Percentiles rank a stretch among this genome's conserved stretches.
phyloP scores from a whole-genome alignment of 2,329 filamentous ascomycete species.

The Orbilia javanica region DNA sequence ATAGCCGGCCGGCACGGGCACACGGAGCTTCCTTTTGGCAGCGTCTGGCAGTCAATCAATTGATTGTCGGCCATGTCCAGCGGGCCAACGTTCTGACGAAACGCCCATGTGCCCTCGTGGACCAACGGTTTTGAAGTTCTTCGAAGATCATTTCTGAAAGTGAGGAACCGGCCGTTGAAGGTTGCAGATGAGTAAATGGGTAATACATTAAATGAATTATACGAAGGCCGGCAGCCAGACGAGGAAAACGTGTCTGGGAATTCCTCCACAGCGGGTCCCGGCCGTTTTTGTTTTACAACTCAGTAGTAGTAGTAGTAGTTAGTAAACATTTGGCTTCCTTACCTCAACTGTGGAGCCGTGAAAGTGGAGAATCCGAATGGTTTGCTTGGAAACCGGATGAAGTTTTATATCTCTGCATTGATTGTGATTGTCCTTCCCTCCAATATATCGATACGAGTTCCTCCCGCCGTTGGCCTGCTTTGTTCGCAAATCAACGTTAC shows the following conservation, averaged over 20 bases:
- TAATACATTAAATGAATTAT: slow-evolving; percentile 14
- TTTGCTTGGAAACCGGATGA: neutral
- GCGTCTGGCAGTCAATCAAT: slow-evolving; percentile 7
- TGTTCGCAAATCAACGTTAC: slow-evolving; percentile 17
- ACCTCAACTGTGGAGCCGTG: neutral
- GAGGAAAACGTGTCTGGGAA: slow-evolving; percentile 3
- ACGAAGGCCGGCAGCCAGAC: neutral
- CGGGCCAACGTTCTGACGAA: slow-evolving; percentile 5
- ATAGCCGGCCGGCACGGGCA: slow-evolving; percentile 20
- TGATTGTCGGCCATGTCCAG: neutral
- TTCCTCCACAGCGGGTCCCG: slow-evolving; percentile 27
- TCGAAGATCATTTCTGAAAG: slow-evolving; percentile 27
- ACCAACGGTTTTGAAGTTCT: neutral
- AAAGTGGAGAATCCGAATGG: neutral
- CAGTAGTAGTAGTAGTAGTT: neutral
- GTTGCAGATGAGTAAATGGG: slow-evolving; percentile 12
- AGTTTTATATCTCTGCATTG: slow-evolving; percentile 26
- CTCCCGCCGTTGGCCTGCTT: slow-evolving; percentile 7
- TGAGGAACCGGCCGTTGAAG: slow-evolving; percentile 5
- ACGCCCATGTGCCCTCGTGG: neutral
- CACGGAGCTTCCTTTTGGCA: neutral
- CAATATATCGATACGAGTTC: slow-evolving; percentile 39
- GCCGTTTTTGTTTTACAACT: slow-evolving; percentile 1
- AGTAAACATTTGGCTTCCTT: neutral
- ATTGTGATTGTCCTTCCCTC: neutral